phyloP scores from a whole-genome alignment of 768 basidiomycete genomes.

The Rhodocollybia butyracea region DNA sequence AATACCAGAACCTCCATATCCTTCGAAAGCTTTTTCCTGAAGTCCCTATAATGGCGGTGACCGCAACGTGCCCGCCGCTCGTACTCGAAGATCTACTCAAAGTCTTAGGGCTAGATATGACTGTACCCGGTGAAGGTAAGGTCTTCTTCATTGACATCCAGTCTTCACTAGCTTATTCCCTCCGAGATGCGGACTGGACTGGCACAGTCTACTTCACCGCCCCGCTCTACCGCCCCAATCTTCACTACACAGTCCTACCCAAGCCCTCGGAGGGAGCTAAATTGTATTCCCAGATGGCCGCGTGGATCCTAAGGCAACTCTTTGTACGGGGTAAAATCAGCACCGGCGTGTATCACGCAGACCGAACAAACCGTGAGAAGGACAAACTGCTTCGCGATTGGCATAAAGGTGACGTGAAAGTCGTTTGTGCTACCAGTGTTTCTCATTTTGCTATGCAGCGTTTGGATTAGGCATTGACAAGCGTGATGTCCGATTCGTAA shows the following conservation, averaged over 20 bases:
- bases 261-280: slow-evolving; percentile 61
- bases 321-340: slow-evolving; percentile 58
- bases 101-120: slow-evolving; percentile 58
- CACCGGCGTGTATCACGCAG: slow-evolving; percentile 79
- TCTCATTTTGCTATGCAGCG: slow-evolving; percentile 36
- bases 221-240: slow-evolving; percentile 79
- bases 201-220: slow-evolving; percentile 83
- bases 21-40: slow-evolving; percentile 29
- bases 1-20: slow-evolving; percentile 73
- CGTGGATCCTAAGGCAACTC: slow-evolving; percentile 73
- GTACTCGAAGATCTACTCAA: slow-evolving; percentile 75
- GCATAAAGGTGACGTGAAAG: slow-evolving; percentile 75
- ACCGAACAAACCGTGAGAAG: slow-evolving; percentile 66
- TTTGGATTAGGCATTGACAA: slow-evolving; percentile 93
- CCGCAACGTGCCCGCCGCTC: slow-evolving; percentile 79
- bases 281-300: slow-evolving; percentile 55
- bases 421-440: slow-evolving; percentile 91
- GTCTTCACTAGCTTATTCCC: slow-evolving; percentile 4
- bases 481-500: slow-evolving; percentile 81
- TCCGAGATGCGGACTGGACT: slow-evolving; percentile 42
- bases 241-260: slow-evolving; percentile 78
- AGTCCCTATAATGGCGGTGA: slow-evolving; percentile 80
- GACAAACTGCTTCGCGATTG: slow-evolving; percentile 72
- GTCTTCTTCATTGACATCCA: slow-evolving; percentile 3
- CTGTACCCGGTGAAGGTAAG: slow-evolving; percentile 61